Evolutionary conservation across 192 early-diverging fungal genomes (phyloP), one percentile per base, ranked within the genome.

Genomic region (Entomortierella chlamydospora): DNA sequence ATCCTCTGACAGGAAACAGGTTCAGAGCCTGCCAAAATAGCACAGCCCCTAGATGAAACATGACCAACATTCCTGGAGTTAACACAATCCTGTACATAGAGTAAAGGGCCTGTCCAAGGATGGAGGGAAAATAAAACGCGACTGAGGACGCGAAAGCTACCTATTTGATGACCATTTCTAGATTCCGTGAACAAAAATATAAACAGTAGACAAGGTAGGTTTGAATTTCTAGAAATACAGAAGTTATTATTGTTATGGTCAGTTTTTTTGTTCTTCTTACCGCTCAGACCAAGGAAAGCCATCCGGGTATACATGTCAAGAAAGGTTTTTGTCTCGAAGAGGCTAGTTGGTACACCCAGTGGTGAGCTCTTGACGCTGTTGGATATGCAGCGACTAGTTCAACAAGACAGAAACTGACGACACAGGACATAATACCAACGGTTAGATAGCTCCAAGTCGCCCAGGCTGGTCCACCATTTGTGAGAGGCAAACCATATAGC

Each of bases 301-400:
- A 78, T 33, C 74, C 74, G 13, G 60, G 53, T 58, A 78, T 69
- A 66, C 74, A 78, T 9, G 74, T 59, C 39, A 78, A 43, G 37
- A 63, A 78, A 2, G 67, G 54, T 13, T 61, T 55, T 31, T 61
- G 55, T 23, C 28, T 6, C 5, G 61, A 50, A 1, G 67, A 61
- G 7, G 66, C 67, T 11, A 78, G 31, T 29, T 64, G 74, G 34
- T 59, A 78, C 0, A 60, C 74, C 74, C 74, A 78, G 37, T 78
- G 66, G 28, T 78, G 74, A 26, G 59, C 61, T 43, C 67, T 67
- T 33, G 74, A 66, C 3, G 67, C 53, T 0, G 74, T 70, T 4
- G 74, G 74, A 54, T 78, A 78, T 4, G 74, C 66, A 3, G 74
- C 68, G 9, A 67, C 66, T 18, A 78, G 57, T n/a, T 78, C 74